Percentiles rank a stretch among this genome's conserved stretches.
Evolutionary conservation across 257 asterid genomes (phyloP).

Genomic region (Nicotiana tomentosiformis): DNA sequence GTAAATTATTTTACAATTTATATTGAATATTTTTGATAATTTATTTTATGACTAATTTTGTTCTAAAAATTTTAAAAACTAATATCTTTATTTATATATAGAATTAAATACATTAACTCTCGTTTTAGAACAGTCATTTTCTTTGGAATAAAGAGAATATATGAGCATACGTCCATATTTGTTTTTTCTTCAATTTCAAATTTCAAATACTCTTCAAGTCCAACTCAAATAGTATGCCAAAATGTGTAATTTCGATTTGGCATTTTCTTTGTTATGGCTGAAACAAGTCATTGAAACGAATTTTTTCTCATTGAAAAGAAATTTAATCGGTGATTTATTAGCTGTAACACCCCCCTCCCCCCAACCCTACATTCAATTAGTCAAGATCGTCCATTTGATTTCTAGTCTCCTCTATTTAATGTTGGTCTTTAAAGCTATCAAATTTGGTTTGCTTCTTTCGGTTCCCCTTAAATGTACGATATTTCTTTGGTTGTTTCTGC

Average conservation of each 20-base stretch:
- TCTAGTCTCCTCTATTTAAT: not conserved
- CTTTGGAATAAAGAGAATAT: no score
- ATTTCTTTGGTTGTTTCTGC: not conserved
- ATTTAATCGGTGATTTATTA: not conserved
- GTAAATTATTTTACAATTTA: no score
- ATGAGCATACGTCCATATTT: not conserved
- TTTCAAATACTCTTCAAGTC: not conserved
- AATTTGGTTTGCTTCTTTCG: not conserved
- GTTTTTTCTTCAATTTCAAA: not conserved
- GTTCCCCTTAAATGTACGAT: not conserved
- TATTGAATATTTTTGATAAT: no score
- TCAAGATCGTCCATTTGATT: not conserved
- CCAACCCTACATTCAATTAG: not conserved
- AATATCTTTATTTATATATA: no score
- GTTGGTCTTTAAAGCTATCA: not conserved
- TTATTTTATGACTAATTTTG: no score
- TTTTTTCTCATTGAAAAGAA: not conserved
- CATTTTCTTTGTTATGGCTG: not conserved
- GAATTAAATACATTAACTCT: no score
- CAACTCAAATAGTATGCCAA: not conserved
- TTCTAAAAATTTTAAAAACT: no score
- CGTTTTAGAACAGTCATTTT: no score
- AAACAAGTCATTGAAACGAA: not conserved
- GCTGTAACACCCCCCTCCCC: not conserved
- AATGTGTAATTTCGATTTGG: not conserved